Base-by-base conservation (phyloP, 345 rosid genomes). In the Durio zibethinus region DNA sequence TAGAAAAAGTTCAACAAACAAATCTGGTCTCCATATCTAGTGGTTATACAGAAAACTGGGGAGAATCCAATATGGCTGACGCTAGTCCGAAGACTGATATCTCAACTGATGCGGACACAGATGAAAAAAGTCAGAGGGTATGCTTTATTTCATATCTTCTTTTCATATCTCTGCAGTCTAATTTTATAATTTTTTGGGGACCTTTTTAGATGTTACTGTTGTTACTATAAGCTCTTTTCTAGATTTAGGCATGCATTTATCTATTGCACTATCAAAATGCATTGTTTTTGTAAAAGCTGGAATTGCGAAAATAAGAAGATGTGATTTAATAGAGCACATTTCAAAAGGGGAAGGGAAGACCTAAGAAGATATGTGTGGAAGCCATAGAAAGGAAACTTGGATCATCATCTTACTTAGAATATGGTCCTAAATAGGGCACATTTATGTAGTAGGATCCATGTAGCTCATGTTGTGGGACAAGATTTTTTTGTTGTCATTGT, bases 91-190 rank as follows among this genome's bases (percentile, higher is more conserved):
- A 85, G 84, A 92, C 97, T 20, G 97, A 91, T 84, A 89, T 82
- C 72, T 97, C 98, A 65, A 92, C 97, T 7, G 98, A 94, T 83
- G 98, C 78, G 5, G 98, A 94, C 80, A 91, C 96, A 9, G 98
- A 97, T 82, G 95, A 93, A 66, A 90, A 87, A 83, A 88, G 83
- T 86, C 97, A 84, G 78, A 89, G 90, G 97, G 99, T 94, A 70
- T 68, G 61, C 36, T 81, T 72, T 65, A 67, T 61, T 67, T 67
- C 27, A 10, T 72, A 33, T 33, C 20, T 61, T 65, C 31, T 47
- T 5, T 25, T 72, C 40, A 38, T 15, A 65, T 81, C 6, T 42
- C 40, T 47, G 8, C 3, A 9, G 25, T 43, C n/a, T 68, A 38
- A 66, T 21, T 43, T 45, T 15, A 45, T 45, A 27, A 10, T 31